Evolutionary conservation across 2,329 filamentous ascomycete genomes (phyloP), one percentile per base, ranked within the genome.

Genomic region (Colletotrichum caudatum): DNA sequence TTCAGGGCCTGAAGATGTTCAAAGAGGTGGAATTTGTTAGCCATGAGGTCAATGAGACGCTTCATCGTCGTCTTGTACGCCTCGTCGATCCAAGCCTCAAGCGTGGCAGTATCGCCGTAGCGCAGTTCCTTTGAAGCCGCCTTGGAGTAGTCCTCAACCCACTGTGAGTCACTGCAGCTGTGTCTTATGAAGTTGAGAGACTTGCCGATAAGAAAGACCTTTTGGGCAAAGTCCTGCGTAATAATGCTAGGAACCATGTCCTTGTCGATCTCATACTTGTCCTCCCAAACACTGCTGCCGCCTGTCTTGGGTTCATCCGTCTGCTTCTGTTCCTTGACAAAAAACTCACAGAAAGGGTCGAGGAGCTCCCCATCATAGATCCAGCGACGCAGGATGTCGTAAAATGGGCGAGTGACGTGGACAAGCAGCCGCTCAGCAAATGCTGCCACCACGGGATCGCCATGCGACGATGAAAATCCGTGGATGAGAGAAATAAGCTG

Each of bases 31-130:
- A 99, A 99, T 78, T 98, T 98, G 76, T 92, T 91, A 64, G 92
- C 93, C 95, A 99, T 98, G 66, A 99, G 88, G 78, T 95, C 88
- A 77, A 97, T 97, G 37, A 98, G 87, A 18, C 95, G 92, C 68
- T 94, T 94, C 95, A 99, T 99, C 7, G 97, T 98, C 0, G 94
- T 96, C 81, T 97, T 97, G 84, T 99, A 97, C 2, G 97, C 96
- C 76, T 98, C 94, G 76, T 98, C 96, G 76, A 99, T 99, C 82
- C 94, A 98, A 1, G 91, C 90, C 79, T 97, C 95, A 0, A 99
- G 87, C 1, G 92, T 97, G 0, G 94, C 94, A 9, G 95, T 98
- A 81, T 98, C 95, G 62, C 95, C 95, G 78, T 99, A 98, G 60
- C 90, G 90, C 44, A 99, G 87, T 81, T 97, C 94, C 81, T 96